phyloP scores from a whole-genome alignment of 306 rosid genomes.

The Cicer judaicum region DNA sequence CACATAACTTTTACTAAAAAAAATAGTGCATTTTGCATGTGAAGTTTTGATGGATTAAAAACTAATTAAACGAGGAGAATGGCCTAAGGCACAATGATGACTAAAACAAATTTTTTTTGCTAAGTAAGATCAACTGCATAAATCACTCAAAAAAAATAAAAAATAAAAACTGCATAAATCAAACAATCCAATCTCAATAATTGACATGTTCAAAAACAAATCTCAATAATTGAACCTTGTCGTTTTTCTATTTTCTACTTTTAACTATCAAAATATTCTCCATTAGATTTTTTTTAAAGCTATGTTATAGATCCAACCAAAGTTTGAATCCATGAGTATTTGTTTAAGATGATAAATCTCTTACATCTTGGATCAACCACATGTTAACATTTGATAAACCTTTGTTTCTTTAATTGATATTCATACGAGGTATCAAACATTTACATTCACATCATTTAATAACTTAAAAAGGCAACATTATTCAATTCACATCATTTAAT shows the following conservation, averaged over 20 bases:
- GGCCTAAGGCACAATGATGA: neutral
- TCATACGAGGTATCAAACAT: too few species aligned
- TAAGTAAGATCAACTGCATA: neutral
- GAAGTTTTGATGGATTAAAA: neutral
- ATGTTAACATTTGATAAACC: too few species aligned
- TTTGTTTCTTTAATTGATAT: too few species aligned
- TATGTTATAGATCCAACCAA: too few species aligned
- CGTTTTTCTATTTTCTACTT: neutral
- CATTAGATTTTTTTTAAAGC: too few species aligned
- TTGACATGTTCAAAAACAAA: neutral
- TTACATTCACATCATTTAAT: too few species aligned
- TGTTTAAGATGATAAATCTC: too few species aligned
- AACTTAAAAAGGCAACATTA: too few species aligned
- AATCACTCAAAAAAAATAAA: neutral
- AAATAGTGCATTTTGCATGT: neutral
- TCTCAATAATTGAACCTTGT: neutral
- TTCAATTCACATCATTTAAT: too few species aligned
- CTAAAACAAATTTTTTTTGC: neutral
- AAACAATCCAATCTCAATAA: neutral
- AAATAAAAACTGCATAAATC: neutral
- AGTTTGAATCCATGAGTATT: too few species aligned
- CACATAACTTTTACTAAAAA: neutral
- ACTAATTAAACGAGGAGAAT: neutral
- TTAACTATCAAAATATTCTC: neutral
- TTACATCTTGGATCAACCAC: too few species aligned